Conservation (phyloP, 2,329 filamentous ascomycete genomes). For the Bipolaris gigantea region DNA sequence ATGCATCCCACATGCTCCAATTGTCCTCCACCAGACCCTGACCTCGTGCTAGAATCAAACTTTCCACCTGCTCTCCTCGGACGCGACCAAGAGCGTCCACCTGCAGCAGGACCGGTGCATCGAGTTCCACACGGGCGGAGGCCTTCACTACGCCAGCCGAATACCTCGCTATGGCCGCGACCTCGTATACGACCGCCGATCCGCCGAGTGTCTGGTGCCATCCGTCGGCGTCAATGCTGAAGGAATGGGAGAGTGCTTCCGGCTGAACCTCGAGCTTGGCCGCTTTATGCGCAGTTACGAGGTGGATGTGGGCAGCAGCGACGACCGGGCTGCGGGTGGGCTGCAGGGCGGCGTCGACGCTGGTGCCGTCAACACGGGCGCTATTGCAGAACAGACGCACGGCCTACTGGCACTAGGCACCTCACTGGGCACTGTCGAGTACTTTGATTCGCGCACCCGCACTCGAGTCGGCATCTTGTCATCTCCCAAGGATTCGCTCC, state of each 20-base stretch:
- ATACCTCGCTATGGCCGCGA: conserved; percentile 92
- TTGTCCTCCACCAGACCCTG: background rate
- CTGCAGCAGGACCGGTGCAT: conserved; percentile 88
- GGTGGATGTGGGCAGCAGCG: conserved; percentile 84
- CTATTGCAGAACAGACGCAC: conserved; percentile 85
- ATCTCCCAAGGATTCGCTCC: conserved; percentile 47
- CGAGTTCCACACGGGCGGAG: conserved; percentile 88
- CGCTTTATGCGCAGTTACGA: conserved; percentile 95
- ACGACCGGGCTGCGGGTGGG: conserved; percentile 64
- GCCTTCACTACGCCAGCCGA: conserved; percentile 85
- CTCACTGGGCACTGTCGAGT: conserved; percentile 91
- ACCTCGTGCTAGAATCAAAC: conserved; percentile 68
- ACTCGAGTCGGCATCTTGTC: conserved; percentile 77
- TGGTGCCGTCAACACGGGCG: conserved; percentile 83
- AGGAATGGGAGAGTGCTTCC: conserved; percentile 87
- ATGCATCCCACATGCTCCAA: background rate
- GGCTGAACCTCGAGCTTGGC: conserved; percentile 87
- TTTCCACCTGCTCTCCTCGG: conserved; percentile 82
- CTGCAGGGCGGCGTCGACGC: conserved; percentile 85
- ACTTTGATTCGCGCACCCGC: conserved; percentile 89
- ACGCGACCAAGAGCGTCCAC: conserved; percentile 93
- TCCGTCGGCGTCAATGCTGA: conserved; percentile 84
- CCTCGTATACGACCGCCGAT: conserved; percentile 78
- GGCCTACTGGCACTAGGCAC: conserved; percentile 93
- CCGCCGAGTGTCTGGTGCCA: conserved; percentile 83